Evolutionary conservation across 2,329 filamentous ascomycete genomes (phyloP), one percentile per base, ranked within the genome.

Genomic region (Arthrinium phaeospermum): DNA sequence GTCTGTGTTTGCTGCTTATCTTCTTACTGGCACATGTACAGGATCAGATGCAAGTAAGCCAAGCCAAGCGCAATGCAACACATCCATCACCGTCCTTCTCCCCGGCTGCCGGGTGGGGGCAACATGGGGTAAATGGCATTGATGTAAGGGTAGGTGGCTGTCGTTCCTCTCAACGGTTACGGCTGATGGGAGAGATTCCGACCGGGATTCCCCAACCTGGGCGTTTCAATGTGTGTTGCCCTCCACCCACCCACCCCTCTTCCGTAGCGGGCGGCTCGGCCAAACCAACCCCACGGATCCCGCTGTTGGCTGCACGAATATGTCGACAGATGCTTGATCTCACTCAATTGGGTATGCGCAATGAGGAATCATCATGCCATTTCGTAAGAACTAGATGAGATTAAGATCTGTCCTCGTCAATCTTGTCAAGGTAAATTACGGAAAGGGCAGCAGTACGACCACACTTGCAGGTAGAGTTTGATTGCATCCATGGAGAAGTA

Each of bases 201-300:
- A 61, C 53, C 30, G 53, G 53, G 53, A 61, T 61, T 61, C 53
- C 53, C 53, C 53, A 61, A 61, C 5, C 14, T 14, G 30, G 16
- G 24, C 49, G 3, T 24, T 7, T 57, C 14, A 2, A 13, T 1
- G 14, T 14, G 14, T 61, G 19, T 61, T 3, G 4, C 53, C 53
- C 53, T 37, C 53, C 53, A 61, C 53, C 27, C 22, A 8, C 24
- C 53, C 27, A 30, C 27, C 27, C 27, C 27, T 30, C 30, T 57
- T 30, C 53, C 53, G 53, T 61, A 61, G 53, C 53, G 53, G 49
- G 53, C 53, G 53, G 53, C 53, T 61, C 53, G 53, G 53, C 10
- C 22, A 30, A 30, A 30, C 24, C 16, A 30, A 22, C 27, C 22
- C 22, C 47, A 8, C 49, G 24, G n/a, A n/a, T 14, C 16, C 30